A percentile compares a stretch with the other conserved stretches of the same genome.
Evolutionary conservation across 371 early-diverging fungal genomes (phyloP).

Genomic region (Actinomortierella ambigua): DNA sequence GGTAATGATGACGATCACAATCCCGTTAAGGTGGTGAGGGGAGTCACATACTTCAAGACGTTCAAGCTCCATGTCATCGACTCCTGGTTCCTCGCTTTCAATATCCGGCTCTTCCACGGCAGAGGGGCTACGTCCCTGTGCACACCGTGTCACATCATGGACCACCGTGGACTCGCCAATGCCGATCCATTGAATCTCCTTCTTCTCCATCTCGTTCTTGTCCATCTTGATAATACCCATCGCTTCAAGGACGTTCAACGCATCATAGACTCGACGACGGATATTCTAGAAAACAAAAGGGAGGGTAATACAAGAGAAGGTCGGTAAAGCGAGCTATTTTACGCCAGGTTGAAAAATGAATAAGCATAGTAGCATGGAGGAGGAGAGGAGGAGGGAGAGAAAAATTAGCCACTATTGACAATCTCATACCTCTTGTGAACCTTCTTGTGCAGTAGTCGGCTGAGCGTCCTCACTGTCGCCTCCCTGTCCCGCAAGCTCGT

Average conservation of each 20-base stretch:
- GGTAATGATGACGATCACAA: too few species aligned
- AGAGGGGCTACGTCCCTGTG: conserved; percentile 3
- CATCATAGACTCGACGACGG: conserved; percentile 81
- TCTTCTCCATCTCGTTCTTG: conserved; percentile 49
- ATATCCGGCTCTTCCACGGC: conserved; percentile 20
- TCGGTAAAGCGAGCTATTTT: too few species aligned
- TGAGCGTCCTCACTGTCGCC: too few species aligned
- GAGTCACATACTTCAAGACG: conserved; percentile 36
- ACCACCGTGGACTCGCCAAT: conserved; percentile 32
- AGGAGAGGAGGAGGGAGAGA: too few species aligned
- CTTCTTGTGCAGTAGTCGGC: conserved; percentile 1
- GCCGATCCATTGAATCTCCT: conserved; percentile 77
- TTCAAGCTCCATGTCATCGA: conserved; percentile 47
- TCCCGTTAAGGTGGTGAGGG: too few species aligned
- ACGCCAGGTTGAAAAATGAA: too few species aligned
- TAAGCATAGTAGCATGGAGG: too few species aligned
- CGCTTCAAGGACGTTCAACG: conserved; percentile 80
- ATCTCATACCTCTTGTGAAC: conserved; percentile 2
- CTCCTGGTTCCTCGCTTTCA: conserved; percentile 46
- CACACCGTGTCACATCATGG: conserved; percentile 1
- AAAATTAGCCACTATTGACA: background rate
- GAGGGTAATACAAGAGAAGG: conserved; percentile 11
- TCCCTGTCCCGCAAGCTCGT: conserved; percentile 29
- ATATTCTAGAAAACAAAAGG: conserved; percentile 58
- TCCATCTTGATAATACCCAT: conserved; percentile 73